Percentiles rank a stretch among this genome's conserved stretches.
These are phyloP conservation scores for Calonectria pseudoturangicola DNA, from an alignment of 2,329 filamentous ascomycete genomes.

Conservation along the genomic window DNA sequence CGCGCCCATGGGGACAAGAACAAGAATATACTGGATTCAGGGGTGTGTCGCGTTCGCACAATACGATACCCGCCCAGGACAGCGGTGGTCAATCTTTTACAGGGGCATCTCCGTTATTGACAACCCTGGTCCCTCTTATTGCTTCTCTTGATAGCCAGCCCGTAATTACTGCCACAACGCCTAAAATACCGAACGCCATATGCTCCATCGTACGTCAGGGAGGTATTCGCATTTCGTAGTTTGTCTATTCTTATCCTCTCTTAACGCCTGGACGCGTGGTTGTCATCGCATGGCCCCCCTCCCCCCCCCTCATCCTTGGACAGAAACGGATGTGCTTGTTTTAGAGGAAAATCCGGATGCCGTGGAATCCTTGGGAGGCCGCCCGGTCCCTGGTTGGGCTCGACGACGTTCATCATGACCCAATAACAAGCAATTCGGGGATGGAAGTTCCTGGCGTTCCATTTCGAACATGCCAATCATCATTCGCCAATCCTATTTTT, in stretches of 20 bases:
- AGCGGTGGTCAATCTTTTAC: slow-evolving; percentile 28
- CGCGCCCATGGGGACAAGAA: slow-evolving; percentile 12
- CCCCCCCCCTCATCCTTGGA: slow-evolving; percentile 2
- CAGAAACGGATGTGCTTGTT: slow-evolving; percentile 16
- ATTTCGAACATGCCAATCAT: slow-evolving; percentile 30
- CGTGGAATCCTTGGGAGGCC: slow-evolving; percentile 33
- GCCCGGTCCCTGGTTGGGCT: slow-evolving; percentile 3
- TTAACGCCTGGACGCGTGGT: slow-evolving; percentile 26
- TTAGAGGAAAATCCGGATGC: slow-evolving; percentile 15
- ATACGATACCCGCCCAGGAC: slow-evolving; percentile 33
- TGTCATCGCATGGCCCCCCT: not conserved
- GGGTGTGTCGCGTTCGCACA: slow-evolving; percentile 30
- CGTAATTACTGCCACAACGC: slow-evolving; percentile 26
- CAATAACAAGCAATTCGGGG: slow-evolving; percentile 25
- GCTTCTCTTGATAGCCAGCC: slow-evolving; percentile 20
- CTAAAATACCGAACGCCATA: not conserved
- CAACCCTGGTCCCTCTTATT: slow-evolving; percentile 6
- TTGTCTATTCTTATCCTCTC: slow-evolving; percentile 28
- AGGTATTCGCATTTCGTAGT: slow-evolving; percentile 18
- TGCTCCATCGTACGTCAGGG: slow-evolving; percentile 18
- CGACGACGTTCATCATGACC: slow-evolving; percentile 17
- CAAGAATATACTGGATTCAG: slow-evolving; percentile 30
- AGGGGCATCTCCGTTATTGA: slow-evolving; percentile 18
- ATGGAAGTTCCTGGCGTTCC: slow-evolving; percentile 28
- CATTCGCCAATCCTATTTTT: slow-evolving; percentile 7